These are phyloP conservation scores for Colletotrichum sojae DNA, from an alignment of 2,329 filamentous ascomycete genomes.

Conservation along the genomic window DNA sequence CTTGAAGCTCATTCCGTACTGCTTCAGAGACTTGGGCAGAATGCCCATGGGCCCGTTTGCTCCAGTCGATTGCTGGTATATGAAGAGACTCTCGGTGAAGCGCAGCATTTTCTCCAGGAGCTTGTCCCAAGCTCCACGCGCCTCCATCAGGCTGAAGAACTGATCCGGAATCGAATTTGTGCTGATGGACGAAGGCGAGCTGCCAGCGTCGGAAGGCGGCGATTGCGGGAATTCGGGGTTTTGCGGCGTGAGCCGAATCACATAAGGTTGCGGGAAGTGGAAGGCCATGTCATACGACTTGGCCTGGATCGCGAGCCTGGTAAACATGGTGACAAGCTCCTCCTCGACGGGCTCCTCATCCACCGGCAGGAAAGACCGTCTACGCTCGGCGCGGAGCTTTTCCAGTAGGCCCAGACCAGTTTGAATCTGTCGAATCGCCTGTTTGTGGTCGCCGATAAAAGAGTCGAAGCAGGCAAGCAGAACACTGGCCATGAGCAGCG, in stretches of 20 bases:
- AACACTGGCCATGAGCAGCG: constrained; percentile 74
- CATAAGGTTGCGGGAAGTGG: constrained; percentile 74
- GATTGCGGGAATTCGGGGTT: constrained; percentile 53
- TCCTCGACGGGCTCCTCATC: constrained; percentile 67
- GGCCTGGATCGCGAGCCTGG: constrained; percentile 73
- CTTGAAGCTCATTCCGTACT: constrained; percentile 64
- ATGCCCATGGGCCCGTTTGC: constrained; percentile 67
- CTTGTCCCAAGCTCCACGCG: constrained; percentile 69
- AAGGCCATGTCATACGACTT: constrained; percentile 80
- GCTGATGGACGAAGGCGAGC: constrained; percentile 57
- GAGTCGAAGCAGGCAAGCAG: constrained; percentile 79
- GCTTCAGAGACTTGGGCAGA: constrained; percentile 62
- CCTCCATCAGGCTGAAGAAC: constrained; percentile 68
- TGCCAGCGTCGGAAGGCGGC: constrained; percentile 57
- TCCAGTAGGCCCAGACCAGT: constrained; percentile 69
- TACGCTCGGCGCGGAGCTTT: constrained; percentile 63
- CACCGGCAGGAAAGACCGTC: constrained; percentile 53
- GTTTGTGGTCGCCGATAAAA: constrained; percentile 74
- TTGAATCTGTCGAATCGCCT: constrained; percentile 74
- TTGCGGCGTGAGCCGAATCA: constrained; percentile 65
- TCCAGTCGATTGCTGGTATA: constrained; percentile 54
- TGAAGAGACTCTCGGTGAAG: constrained; percentile 70
- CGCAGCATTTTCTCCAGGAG: constrained; percentile 70
- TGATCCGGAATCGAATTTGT: constrained; percentile 57
- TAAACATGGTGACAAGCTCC: constrained; percentile 75